Evolutionary conservation across 2,329 filamentous ascomycete species (phyloP).

Genomic region (Aspergillus phoenicis): DNA sequence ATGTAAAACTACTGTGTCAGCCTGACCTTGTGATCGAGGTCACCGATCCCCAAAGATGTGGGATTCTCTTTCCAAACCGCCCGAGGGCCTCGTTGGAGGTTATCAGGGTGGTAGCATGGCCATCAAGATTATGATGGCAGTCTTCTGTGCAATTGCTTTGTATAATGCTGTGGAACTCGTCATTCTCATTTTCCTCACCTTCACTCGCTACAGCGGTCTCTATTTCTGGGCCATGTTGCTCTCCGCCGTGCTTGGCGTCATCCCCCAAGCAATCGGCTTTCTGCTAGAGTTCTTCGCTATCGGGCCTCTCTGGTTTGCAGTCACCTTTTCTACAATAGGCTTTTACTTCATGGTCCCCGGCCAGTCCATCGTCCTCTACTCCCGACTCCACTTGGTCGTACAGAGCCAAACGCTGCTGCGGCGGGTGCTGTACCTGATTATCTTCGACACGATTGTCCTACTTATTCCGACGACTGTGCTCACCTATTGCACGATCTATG

Average conservation of each 20-base stretch:
- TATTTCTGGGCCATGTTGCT: constrained; percentile 48
- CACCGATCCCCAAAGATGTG: constrained; percentile 10
- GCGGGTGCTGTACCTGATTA: constrained; percentile 59
- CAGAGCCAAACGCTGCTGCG: constrained; percentile 52
- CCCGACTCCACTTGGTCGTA: constrained; percentile 62
- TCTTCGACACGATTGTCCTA: constrained; percentile 55
- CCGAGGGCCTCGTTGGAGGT: constrained; percentile 34
- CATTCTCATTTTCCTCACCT: constrained; percentile 41
- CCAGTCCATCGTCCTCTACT: constrained; percentile 65
- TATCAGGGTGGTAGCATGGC: constrained; percentile 27
- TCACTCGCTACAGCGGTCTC: constrained; percentile 39
- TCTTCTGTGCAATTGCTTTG: constrained; percentile 43
- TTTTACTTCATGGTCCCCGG: constrained; percentile 64
- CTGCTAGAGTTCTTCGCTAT: constrained; percentile 43
- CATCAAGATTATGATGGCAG: constrained; percentile 34
- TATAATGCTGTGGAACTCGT: constrained; percentile 53
- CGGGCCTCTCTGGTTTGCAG: constrained; percentile 37
- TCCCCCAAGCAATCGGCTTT: constrained; percentile 43
- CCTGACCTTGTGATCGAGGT: neutral
- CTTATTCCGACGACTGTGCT: constrained; percentile 58
- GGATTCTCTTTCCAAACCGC: constrained; percentile 23
- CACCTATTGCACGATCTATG: constrained; percentile 48
- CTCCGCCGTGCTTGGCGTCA: constrained; percentile 39
- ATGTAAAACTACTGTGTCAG: neutral
- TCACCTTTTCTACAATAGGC: constrained; percentile 52